phyloP scores from a whole-genome alignment of 1,139 yeast genomes.

The Hyphopichia pseudoburtonii region DNA sequence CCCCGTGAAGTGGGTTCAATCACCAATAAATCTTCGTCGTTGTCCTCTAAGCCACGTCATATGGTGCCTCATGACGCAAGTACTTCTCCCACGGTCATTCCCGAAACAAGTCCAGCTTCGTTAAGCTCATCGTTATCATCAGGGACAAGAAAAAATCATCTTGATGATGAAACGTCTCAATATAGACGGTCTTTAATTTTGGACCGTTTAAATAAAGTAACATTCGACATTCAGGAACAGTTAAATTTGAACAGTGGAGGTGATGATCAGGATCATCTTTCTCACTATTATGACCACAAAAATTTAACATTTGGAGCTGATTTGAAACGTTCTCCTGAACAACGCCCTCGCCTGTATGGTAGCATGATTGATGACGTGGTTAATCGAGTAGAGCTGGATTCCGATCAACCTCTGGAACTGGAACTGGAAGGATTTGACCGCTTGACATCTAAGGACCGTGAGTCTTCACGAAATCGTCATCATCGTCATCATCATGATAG shows the following conservation, averaged over 20 bases:
- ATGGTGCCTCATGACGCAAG: too few relatives aligned
- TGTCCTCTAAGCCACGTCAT: too few relatives aligned
- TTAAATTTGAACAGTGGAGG: constrained; percentile 22
- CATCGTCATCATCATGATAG: neutral
- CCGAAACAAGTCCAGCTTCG: neutral
- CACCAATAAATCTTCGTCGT: constrained; percentile 4
- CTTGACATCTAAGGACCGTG: too few relatives aligned
- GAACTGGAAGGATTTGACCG: constrained; percentile 1
- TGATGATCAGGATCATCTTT: constrained; percentile 6
- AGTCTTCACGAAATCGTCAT: neutral
- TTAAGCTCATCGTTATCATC: neutral
- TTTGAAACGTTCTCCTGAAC: constrained; percentile 4
- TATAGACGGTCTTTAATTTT: constrained; percentile 39
- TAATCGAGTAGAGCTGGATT: neutral
- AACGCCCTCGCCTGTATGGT: too few relatives aligned
- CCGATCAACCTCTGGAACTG: constrained; percentile 2
- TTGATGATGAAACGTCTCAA: constrained; percentile 6
- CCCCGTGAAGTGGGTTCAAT: constrained; percentile 14
- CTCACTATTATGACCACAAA: constrained; percentile 1
- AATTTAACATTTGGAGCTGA: constrained; percentile 4
- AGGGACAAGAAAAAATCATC: neutral
- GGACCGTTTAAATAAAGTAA: constrained; percentile 41
- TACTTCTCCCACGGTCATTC: too few relatives aligned
- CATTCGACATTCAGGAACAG: constrained; percentile 41
- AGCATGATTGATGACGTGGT: neutral